These are phyloP conservation scores for Tuber umbilicatum DNA, from an alignment of 495 filamentous ascomycete genomes.

Conservation along the genomic window DNA sequence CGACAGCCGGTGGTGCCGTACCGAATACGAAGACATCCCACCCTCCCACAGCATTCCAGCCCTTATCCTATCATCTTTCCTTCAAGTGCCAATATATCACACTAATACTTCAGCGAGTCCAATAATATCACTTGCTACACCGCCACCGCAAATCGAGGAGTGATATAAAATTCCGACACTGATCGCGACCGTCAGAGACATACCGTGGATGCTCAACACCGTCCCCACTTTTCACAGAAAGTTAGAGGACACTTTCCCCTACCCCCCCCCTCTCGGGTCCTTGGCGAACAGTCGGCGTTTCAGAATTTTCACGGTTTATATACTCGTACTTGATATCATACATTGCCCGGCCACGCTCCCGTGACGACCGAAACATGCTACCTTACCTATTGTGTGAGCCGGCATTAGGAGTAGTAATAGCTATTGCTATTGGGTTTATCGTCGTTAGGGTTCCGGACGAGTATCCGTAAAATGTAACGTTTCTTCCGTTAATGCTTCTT, in stretches of 20 bases:
- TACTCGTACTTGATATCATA: no score
- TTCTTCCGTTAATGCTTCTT: not conserved
- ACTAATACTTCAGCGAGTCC: not conserved
- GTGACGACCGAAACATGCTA: not conserved
- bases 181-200: not conserved
- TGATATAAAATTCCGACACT: not conserved
- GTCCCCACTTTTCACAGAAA: not conserved
- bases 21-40: not conserved
- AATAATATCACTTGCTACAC: not conserved
- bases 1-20: not conserved
- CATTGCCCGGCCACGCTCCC: not conserved
- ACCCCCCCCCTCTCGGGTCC: not conserved
- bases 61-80: not conserved
- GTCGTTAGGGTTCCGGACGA: not conserved
- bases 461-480: not conserved
- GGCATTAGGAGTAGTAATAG: not conserved
- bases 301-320: not conserved
- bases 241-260: not conserved
- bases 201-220: not conserved
- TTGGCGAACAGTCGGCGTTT: not conserved
- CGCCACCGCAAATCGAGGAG: not conserved
- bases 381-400: not conserved
- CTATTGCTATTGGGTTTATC: not conserved
- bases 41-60: not conserved
- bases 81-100: not conserved